Base-by-base conservation (phyloP, 2,329 filamentous ascomycete species). In the Coniochaeta prunicola region DNA sequence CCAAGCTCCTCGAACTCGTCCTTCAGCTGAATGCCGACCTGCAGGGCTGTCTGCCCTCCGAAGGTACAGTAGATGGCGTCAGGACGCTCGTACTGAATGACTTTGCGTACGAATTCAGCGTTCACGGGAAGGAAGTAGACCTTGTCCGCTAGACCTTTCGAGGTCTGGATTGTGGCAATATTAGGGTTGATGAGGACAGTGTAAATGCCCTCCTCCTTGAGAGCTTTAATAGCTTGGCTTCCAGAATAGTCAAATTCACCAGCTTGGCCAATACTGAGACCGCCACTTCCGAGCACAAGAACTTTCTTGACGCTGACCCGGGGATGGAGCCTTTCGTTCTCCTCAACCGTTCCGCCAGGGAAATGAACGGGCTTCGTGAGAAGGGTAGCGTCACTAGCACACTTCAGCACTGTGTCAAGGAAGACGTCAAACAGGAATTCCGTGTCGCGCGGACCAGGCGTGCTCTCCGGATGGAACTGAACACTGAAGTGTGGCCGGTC, bases 241-340 rank as follows among this genome's bases (percentile, higher is more conserved):
- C 94, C 94, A 58, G 94, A 97, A 79, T 99, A 99, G 73, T 99
- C 94, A 66, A 99, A 99, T 74, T 99, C 94, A 74, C 94, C 94
- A 64, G 94, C 94, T 74, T 99, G 94, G 15, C 94, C 94, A 73
- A 99, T 99, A 74, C 91, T 96, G 63, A 99, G 83, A 76, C 94
- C 94, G 76, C 94, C 94, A 75, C 89, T 93, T 62, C 94, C 94
- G 57, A 99, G 84, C 30, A 99, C 89, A 59, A 99, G 84, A 15
- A 96, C 92, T 80, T 97, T 97, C 81, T 96, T 96, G 66, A 93
- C 91, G 59, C 86, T 81, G 45, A 97, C 90, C 57, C 86, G 85
- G 15, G 92, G 92, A 67, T 93, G 82, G 13, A 86, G 77, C 65
- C 80, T 84, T 71, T 88, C 82, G 69, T 96, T 96, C 70, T 96